Evolutionary conservation across 148 eudicot species (phyloP).

Genomic region (Amaranthus palmeri): DNA sequence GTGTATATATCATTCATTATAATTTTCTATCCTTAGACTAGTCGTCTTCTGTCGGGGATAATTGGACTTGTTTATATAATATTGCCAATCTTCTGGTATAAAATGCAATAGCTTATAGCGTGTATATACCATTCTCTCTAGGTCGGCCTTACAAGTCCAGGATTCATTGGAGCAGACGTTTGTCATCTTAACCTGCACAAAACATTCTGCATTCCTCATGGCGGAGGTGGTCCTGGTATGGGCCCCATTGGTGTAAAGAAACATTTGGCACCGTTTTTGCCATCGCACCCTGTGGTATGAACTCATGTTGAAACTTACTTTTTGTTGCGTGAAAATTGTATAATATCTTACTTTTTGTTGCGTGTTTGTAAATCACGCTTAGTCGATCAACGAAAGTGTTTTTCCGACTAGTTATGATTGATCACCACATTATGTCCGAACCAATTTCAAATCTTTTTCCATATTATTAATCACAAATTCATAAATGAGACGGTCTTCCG

Average conservation of each 20-base stretch:
- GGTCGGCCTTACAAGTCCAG: conserved; percentile 99
- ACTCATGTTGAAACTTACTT: neutral
- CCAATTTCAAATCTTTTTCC: too few species aligned
- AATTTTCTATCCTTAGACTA: conserved; percentile 5
- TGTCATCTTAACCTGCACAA: conserved; percentile 99
- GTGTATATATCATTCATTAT: too few species aligned
- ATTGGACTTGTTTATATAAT: neutral
- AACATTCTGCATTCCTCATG: conserved; percentile 98
- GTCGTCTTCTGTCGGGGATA: neutral
- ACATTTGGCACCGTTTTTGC: conserved; percentile 92
- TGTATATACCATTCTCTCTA: conserved; percentile 16
- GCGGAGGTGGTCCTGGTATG: conserved; percentile 99
- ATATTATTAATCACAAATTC: too few species aligned
- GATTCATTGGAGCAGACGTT: conserved; percentile 96
- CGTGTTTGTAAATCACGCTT: too few species aligned
- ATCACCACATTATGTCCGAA: too few species aligned
- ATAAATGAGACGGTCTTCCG: too few species aligned
- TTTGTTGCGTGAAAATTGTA: neutral
- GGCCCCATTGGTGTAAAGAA: conserved; percentile 99
- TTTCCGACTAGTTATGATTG: too few species aligned
- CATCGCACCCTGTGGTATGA: conserved; percentile 98
- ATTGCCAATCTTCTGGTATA: neutral
- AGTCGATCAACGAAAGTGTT: neutral
- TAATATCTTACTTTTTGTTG: neutral
- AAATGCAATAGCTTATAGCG: neutral